Percentiles rank a stretch among this genome's conserved stretches.
phyloP scores from a whole-genome alignment of 2,329 filamentous ascomycete species.

The Apiospora pterosperma region DNA sequence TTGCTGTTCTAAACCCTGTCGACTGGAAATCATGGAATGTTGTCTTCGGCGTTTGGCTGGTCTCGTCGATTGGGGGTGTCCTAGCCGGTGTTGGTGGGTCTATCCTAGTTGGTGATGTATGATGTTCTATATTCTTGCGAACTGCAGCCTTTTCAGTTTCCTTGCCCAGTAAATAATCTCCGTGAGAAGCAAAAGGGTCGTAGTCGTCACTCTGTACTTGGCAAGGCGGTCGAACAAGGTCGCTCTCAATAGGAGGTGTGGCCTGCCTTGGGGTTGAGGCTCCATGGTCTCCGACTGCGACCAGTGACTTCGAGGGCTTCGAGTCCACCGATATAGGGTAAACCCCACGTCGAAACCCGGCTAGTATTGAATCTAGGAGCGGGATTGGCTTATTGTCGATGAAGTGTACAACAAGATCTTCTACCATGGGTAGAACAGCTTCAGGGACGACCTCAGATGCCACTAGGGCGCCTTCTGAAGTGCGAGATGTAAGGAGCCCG shows the following conservation, averaged over 20 bases:
- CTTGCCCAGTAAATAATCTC: constrained; percentile 13
- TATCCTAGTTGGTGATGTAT: neutral
- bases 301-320: neutral
- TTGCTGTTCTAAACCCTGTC: constrained; percentile 40
- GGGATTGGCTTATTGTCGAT: constrained; percentile 22
- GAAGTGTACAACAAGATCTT: constrained; percentile 56
- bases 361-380: neutral
- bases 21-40: constrained; percentile 45
- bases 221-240: neutral
- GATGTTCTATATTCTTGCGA: constrained; percentile 7
- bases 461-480: constrained; percentile 12
- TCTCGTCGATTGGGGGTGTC: constrained; percentile 39
- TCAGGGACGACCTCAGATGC: constrained; percentile 27
- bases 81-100: constrained; percentile 15
- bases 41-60: constrained; percentile 17
- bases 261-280: neutral
- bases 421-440: constrained; percentile 48
- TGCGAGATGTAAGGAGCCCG: constrained; percentile 13
- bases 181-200: constrained; percentile 40
- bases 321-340: neutral
- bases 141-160: neutral
- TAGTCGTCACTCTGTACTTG: constrained; percentile 25
- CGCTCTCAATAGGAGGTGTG: neutral
- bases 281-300: neutral
- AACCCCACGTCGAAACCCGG: neutral